Base-by-base conservation (phyloP, 257 asterid species). In the Nyctanthes arbortristis region DNA sequence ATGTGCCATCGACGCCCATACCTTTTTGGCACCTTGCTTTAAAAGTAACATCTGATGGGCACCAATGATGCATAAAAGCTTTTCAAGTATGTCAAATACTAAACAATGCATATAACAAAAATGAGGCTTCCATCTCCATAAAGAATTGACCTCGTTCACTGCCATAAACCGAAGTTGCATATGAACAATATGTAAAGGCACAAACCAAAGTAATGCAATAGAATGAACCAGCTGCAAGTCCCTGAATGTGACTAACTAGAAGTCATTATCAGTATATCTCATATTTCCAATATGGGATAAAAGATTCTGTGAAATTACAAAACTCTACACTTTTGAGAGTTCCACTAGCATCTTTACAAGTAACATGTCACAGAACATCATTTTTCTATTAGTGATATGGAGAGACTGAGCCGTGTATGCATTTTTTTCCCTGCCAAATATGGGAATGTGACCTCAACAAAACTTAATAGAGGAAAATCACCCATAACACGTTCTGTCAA, bases 1-100 rank as follows among this genome's bases (percentile, higher is more conserved):
- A 55, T 56, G 56, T 70, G 68, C 66, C 66, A 58, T 52, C 12
- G 25, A 40, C 33, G 36, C 16, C 8, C 22, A 36, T 36, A 55
- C 80, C 71, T 75, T 67, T 65, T 32, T 30, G 62, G 75, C 78
- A 75, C 71, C 74, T 74, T 62, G 78, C 75, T 60, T 63, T 63
- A 60, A 35, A n/a, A 55, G 65, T 67, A 34, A 55, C 24, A 43
- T 43, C n/a, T 43, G 54, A 43, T 16, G 9, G n/a, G 16, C 16
- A 40, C 14, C n/a, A n/a, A n/a, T n/a, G n/a, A n/a, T n/a, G n/a
- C n/a, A n/a, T n/a, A n/a, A n/a, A n/a, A n/a, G n/a, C n/a, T n/a
- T n/a, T n/a, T n/a, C n/a, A n/a, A n/a, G n/a, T n/a, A n/a, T n/a
- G n/a, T n/a, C n/a, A n/a, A n/a, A n/a, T n/a, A n/a, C n/a, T n/a